phyloP scores from a whole-genome alignment of 78 protist genomes.

The Dictyostelium capitatum region DNA sequence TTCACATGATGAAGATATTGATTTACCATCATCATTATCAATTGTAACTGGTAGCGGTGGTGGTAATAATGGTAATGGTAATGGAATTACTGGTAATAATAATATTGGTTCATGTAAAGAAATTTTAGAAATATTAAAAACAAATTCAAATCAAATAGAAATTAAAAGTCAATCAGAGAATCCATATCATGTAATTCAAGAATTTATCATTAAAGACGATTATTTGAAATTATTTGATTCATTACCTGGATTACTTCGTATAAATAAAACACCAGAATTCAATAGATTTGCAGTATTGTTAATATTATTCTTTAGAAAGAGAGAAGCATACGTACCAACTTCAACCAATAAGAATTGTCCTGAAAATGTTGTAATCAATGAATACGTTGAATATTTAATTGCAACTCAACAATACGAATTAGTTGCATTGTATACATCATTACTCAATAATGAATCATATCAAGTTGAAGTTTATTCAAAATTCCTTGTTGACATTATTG shows the following conservation, averaged over 20 bases:
- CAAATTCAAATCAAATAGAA: neutral
- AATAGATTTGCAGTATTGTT: slow-evolving; percentile 38
- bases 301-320: slow-evolving; percentile 48
- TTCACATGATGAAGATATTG: slow-evolving; percentile 35
- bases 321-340: neutral
- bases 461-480: slow-evolving; percentile 43
- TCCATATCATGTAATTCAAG: slow-evolving; percentile 65
- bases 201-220: slow-evolving; percentile 39
- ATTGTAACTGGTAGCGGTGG: neutral
- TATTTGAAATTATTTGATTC: slow-evolving; percentile 5
- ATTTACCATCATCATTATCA: slow-evolving; percentile 1
- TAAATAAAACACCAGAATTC: slow-evolving; percentile 30
- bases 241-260: neutral
- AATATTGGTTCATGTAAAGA: slow-evolving; percentile 24
- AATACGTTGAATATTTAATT: slow-evolving; percentile 58
- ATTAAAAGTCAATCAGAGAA: slow-evolving; percentile 46
- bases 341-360: slow-evolving; percentile 6
- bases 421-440: slow-evolving; percentile 65
- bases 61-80: too few species aligned
- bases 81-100: neutral
- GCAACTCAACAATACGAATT: slow-evolving; percentile 38
- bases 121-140: slow-evolving; percentile 42
- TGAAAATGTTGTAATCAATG: slow-evolving; percentile 36
- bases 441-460: slow-evolving; percentile 4
- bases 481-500: slow-evolving; percentile 51